Evolutionary conservation across 768 basidiomycete species (phyloP), one percentile per base, ranked within the genome.

Genomic region (Crepidotus variabilis): DNA sequence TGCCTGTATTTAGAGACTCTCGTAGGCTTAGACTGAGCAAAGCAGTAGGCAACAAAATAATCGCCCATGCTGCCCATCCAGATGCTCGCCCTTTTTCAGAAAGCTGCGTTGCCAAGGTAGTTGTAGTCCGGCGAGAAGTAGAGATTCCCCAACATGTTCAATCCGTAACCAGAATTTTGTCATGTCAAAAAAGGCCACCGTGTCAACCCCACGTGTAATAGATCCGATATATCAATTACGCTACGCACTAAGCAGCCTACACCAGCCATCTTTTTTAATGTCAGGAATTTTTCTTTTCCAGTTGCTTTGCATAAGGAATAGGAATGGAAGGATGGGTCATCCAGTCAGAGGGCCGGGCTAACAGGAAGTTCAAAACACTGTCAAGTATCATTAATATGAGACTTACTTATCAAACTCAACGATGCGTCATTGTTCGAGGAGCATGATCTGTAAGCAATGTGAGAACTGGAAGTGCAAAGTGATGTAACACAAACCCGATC

Each of bases 371-470:
- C 22, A 32, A 48, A 22, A 57, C 21, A 14, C 18, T 2, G 9
- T 22, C 3, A 47, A 45, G 9, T 5, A 47, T 20, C 32, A 20
- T 14, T 22, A 47, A 11, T 36, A 32, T 36, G 14, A 9, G 28
- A 65, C 75, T 33, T 57, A 81, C 75, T 69, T 78, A 65, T 88
- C 88, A 62, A 87, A 93, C 64, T 94, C 92, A 4, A 81, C 78
- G 47, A 94, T 90, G 1, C 79, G 79, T 4, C 92, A 92, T 66
- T 89, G 78, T 48, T 92, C 90, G 22, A 94, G 76, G 6, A 91
- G 72, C 81, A 90, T 83, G 45, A 91, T 83, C 89, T 90, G 22
- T 46, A 21, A 13, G 7, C 49, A n/a, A 20, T 14, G 4, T 58
- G 14, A 47, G 39, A 33, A 10, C 43, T 6, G 28, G 35, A 43